Percentiles rank a stretch among this genome's conserved stretches.
Conservation (phyloP, 306 rosid species). For the Purshia tridentata region DNA sequence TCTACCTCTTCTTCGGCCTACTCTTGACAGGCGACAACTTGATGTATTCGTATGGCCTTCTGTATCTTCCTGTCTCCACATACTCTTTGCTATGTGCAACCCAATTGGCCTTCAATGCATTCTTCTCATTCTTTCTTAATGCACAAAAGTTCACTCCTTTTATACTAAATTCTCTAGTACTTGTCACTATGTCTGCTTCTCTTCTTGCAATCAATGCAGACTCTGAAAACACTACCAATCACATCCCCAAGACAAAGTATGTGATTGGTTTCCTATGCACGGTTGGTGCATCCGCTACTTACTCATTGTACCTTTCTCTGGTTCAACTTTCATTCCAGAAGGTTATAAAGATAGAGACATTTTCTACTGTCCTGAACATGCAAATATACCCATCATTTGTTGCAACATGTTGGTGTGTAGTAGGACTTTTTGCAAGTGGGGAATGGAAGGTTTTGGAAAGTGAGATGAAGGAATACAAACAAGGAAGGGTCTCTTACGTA, state of each 20-base stretch:
- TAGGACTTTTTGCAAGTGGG: conserved; percentile 59
- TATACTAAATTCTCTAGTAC: conserved; percentile 53
- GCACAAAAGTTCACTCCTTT: conserved; percentile 55
- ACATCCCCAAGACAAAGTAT: conserved; percentile 25
- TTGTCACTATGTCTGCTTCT: conserved; percentile 50
- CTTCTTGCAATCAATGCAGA: conserved; percentile 47
- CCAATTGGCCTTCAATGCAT: conserved; percentile 64
- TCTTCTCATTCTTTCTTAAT: conserved; percentile 52
- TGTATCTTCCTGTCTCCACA: conserved; percentile 59
- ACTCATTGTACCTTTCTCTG: conserved; percentile 48
- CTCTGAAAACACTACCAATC: conserved; percentile 30
- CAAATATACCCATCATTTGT: conserved; percentile 45
- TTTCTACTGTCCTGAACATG: conserved; percentile 46
- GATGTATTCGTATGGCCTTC: conserved; percentile 66
- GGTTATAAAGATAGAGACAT: conserved; percentile 45
- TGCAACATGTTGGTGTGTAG: conserved; percentile 43
- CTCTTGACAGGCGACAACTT: conserved; percentile 37
- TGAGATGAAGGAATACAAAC: conserved; percentile 48
- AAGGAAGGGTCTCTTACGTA: conserved; percentile 50
- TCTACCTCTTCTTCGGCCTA: conserved; percentile 44
- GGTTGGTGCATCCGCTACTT: conserved; percentile 52
- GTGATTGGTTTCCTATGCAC: conserved; percentile 49
- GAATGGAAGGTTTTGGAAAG: conserved; percentile 47
- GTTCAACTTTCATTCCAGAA: conserved; percentile 54
- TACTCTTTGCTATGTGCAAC: conserved; percentile 58